Evolutionary conservation across 2,329 filamentous ascomycete species (phyloP).

Genomic region (Fusarium agapanthi): DNA sequence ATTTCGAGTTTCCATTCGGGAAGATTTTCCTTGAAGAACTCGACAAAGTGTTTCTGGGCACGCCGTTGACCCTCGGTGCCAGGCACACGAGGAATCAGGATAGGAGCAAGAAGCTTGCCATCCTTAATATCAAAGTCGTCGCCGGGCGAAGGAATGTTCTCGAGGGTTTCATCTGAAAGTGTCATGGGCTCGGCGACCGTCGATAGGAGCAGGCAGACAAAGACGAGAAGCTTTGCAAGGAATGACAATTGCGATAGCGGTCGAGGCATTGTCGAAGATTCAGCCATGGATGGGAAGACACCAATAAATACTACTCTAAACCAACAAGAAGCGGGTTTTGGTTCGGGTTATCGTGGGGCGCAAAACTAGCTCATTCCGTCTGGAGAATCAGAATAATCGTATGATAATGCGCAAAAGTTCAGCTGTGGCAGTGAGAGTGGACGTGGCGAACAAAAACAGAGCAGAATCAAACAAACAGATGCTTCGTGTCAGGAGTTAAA

Average conservation of each 20-base stretch:
- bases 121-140: slow-evolving; percentile 80
- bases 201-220: slow-evolving; percentile 31
- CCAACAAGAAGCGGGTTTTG: slow-evolving; percentile 30
- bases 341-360: slow-evolving; percentile 32
- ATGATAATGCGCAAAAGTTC: background rate
- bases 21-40: slow-evolving; percentile 79
- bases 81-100: slow-evolving; percentile 87
- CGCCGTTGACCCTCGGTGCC: slow-evolving; percentile 79
- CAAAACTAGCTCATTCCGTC: slow-evolving; percentile 36
- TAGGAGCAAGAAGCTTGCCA: slow-evolving; percentile 82
- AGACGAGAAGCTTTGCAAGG: slow-evolving; percentile 30
- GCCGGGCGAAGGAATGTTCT: slow-evolving; percentile 74
- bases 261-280: slow-evolving; percentile 29
- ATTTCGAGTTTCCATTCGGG: slow-evolving; percentile 82
- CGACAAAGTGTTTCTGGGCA: slow-evolving; percentile 82
- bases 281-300: slow-evolving; percentile 23
- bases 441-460: slow-evolving; percentile 9
- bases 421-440: background rate
- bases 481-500: slow-evolving; percentile 29
- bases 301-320: slow-evolving; percentile 31
- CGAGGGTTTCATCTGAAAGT: slow-evolving; percentile 79
- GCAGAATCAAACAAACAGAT: slow-evolving; percentile 8
- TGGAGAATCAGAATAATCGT: slow-evolving; percentile 12
- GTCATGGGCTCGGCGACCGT: slow-evolving; percentile 53
- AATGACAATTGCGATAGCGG: slow-evolving; percentile 23